Conservation (phyloP, 257 asterid species). For the Solanum pinnatisectum region DNA sequence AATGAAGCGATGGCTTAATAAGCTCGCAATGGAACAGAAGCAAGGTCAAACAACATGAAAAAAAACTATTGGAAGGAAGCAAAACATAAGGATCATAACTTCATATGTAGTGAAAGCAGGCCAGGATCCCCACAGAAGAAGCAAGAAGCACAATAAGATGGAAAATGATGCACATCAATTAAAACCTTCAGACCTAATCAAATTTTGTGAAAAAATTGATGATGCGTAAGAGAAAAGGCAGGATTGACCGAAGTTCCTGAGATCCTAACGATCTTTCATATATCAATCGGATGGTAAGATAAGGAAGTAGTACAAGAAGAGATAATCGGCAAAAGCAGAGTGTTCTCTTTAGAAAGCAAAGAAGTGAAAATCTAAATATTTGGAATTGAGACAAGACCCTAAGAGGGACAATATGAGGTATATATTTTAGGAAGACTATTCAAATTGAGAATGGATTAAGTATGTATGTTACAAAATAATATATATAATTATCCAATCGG, state of each 20-base stretch:
- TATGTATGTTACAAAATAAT: not conserved
- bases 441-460: not conserved
- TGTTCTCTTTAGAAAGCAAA: not conserved
- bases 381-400: not conserved
- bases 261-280: not conserved
- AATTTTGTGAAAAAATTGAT: not conserved
- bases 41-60: not conserved
- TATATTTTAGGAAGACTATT: not conserved
- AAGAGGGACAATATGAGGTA: not conserved
- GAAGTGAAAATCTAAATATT: not conserved
- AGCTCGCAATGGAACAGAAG: not conserved
- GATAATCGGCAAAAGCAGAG: not conserved
- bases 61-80: not conserved
- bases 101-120: not conserved
- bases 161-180: not conserved
- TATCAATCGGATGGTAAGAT: not conserved
- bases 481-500: not conserved
- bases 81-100: not conserved
- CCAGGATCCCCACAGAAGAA: not conserved
- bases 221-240: not conserved
- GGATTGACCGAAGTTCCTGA: not conserved
- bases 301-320: not conserved
- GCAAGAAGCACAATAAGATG: not conserved
- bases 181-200: not conserved
- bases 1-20: not conserved